Conservation (phyloP, 1,284 basidiomycete species). For the Caloboletus firmus region DNA sequence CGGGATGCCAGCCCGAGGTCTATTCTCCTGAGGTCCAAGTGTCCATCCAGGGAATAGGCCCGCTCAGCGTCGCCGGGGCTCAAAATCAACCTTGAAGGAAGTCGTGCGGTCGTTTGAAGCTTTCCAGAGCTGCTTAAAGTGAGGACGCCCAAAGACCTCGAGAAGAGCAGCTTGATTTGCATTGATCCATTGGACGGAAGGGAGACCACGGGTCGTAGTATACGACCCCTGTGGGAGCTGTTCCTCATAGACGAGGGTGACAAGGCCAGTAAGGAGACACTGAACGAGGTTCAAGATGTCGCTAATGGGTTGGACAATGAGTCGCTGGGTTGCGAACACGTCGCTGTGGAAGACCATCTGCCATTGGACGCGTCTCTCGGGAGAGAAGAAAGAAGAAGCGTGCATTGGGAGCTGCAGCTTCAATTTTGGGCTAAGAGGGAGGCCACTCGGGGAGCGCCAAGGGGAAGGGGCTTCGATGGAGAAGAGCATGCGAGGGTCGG, state of each 20-base stretch:
- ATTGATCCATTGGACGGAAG: conserved; percentile 70
- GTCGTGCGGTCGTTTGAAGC: conserved; percentile 68
- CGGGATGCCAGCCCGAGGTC: conserved; percentile 21
- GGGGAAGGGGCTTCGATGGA: conserved; percentile 74
- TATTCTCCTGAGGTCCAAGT: conserved; percentile 7
- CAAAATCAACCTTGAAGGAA: conserved; percentile 69
- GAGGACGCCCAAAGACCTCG: conserved; percentile 69
- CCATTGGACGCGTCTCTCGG: conserved; percentile 79
- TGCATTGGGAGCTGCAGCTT: conserved; percentile 71
- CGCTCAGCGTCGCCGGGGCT: conserved; percentile 37
- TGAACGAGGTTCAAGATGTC: conserved; percentile 77
- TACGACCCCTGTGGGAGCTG: conserved; percentile 61
- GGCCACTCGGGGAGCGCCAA: conserved; percentile 68
- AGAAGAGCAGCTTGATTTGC: conserved; percentile 62
- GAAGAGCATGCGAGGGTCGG: conserved; percentile 71
- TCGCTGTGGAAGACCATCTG: conserved; percentile 85
- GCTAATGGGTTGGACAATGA: conserved; percentile 72
- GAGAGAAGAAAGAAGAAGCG: conserved; percentile 79
- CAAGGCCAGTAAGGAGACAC: conserved; percentile 76
- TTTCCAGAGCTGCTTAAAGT: conserved; percentile 67
- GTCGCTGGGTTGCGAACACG: conserved; percentile 74
- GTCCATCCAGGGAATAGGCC: conserved; percentile 7
- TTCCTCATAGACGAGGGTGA: conserved; percentile 75
- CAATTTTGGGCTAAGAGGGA: conserved; percentile 72
- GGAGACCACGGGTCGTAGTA: conserved; percentile 74